phyloP scores from a whole-genome alignment of 441 rosid genomes.

The Kokia cookei region DNA sequence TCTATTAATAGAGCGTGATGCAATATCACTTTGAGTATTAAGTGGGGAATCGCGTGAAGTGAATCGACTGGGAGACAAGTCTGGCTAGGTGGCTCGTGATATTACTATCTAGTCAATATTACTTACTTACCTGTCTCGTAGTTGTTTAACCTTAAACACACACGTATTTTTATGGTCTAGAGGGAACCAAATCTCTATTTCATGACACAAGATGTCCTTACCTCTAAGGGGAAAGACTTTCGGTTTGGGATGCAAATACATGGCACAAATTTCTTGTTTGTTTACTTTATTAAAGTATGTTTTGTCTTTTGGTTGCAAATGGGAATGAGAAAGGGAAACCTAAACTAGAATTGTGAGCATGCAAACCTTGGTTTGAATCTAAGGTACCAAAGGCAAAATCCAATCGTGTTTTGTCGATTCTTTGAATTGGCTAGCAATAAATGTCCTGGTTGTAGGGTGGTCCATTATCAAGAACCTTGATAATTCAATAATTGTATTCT shows the following conservation, averaged over 20 bases:
- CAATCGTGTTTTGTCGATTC: too few species aligned
- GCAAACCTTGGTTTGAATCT: too few species aligned
- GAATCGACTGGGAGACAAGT: too few species aligned
- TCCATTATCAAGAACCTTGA: background rate
- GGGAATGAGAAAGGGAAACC: background rate
- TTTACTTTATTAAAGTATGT: background rate
- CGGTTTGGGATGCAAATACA: background rate
- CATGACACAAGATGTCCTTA: background rate
- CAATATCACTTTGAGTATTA: too few species aligned
- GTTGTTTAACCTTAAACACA: background rate
- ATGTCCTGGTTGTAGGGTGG: background rate
- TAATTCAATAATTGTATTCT: slow-evolving; percentile 6
- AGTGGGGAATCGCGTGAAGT: too few species aligned
- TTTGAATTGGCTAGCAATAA: too few species aligned
- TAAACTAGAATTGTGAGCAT: background rate
- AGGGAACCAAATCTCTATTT: background rate
- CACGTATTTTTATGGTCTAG: background rate
- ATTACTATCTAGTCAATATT: too few species aligned
- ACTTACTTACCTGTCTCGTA: too few species aligned
- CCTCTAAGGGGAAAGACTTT: background rate
- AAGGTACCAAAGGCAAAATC: too few species aligned
- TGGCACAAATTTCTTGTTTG: background rate
- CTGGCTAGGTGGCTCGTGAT: too few species aligned
- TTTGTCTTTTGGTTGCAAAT: background rate
- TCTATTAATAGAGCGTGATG: background rate